phyloP scores from a whole-genome alignment of 257 asterid species.

The Gynochthodes officinalis region DNA sequence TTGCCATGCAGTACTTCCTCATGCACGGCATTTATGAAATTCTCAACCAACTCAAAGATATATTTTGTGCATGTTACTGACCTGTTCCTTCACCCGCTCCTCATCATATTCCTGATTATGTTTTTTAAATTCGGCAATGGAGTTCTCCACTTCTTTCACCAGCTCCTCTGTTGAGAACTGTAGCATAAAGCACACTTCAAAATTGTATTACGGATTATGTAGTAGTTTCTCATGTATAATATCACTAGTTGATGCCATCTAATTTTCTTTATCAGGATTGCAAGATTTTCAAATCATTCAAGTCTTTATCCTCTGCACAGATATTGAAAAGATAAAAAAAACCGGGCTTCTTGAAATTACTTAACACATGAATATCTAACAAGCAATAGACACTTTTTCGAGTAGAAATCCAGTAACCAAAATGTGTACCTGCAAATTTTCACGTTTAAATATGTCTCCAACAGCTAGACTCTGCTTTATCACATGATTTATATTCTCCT shows the following conservation, averaged over 20 bases:
- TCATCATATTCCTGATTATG: slow-evolving; percentile 89
- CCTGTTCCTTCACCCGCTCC: slow-evolving; percentile 82
- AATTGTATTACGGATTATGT: not conserved
- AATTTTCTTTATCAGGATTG: not conserved
- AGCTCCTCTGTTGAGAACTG: slow-evolving; percentile 83
- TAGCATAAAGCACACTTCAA: slow-evolving; percentile 11
- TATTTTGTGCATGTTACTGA: slow-evolving; percentile 10
- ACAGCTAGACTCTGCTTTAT: slow-evolving; percentile 93
- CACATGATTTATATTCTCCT: slow-evolving; percentile 63
- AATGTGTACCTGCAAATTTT: slow-evolving; percentile 69
- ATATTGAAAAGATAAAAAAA: not conserved
- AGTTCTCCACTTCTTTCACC: slow-evolving; percentile 77
- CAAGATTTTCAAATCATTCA: not conserved
- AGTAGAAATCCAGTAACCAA: not conserved
- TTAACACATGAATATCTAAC: not conserved
- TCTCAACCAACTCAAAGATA: not conserved
- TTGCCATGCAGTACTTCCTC: not conserved
- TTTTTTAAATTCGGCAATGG: slow-evolving; percentile 63
- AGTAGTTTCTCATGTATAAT: not conserved
- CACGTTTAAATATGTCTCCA: slow-evolving; percentile 90
- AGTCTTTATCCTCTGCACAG: not conserved
- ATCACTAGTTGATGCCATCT: not conserved
- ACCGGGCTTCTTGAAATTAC: not conserved
- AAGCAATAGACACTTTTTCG: not conserved
- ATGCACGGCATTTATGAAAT: not conserved